Percentiles rank a stretch among this genome's conserved stretches.
phyloP scores from a whole-genome alignment of 2,329 filamentous ascomycete genomes.

The Hypoxylon sp. region DNA sequence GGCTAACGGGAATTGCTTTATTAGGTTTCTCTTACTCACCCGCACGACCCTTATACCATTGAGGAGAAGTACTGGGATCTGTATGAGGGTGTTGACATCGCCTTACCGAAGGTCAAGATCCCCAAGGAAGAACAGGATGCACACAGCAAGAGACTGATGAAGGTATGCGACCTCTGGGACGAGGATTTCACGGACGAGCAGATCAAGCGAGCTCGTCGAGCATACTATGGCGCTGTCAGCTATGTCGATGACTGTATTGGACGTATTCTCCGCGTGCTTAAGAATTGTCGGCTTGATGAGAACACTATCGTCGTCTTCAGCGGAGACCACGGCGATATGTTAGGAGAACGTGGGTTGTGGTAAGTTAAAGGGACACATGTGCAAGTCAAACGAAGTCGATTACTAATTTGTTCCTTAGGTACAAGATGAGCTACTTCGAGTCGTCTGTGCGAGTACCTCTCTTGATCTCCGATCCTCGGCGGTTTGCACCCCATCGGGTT shows the following conservation, averaged over 20 bases:
- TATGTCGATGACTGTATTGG: constrained; percentile 96
- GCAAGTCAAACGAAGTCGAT: neutral
- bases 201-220: constrained; percentile 85
- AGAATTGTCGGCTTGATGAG: constrained; percentile 83
- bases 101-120: constrained; percentile 83
- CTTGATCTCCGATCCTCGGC: constrained; percentile 83
- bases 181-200: constrained; percentile 87
- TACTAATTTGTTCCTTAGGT: constrained; percentile 58
- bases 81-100: constrained; percentile 91
- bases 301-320: constrained; percentile 94
- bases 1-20: constrained; percentile 22
- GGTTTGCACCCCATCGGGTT: constrained; percentile 82
- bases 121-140: constrained; percentile 86
- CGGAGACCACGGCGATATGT: constrained; percentile 96
- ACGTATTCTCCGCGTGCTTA: constrained; percentile 81
- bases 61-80: constrained; percentile 93
- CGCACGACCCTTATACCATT: constrained; percentile 95
- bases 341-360: constrained; percentile 92
- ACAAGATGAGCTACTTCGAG: constrained; percentile 99
- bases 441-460: constrained; percentile 90
- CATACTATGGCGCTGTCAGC: constrained; percentile 93
- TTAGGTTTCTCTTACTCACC: constrained; percentile 88
- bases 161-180: constrained; percentile 89
- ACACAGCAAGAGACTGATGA: constrained; percentile 88
- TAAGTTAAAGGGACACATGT: constrained; percentile 51